Base-by-base conservation (phyloP, 805 yeast genomes). In the Starmera pachycereana region DNA sequence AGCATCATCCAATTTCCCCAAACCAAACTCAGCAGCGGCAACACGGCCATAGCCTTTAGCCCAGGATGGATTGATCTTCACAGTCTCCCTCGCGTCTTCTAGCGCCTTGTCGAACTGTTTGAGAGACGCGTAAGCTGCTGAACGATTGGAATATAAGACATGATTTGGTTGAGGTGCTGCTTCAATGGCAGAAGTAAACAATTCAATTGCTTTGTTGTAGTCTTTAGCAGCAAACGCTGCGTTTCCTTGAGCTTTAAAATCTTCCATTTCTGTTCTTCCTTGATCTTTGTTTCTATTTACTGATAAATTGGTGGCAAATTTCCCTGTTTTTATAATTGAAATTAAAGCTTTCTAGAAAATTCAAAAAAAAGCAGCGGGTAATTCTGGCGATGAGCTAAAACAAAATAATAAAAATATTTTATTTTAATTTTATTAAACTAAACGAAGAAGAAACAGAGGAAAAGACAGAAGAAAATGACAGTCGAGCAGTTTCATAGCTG, bases 1-100 rank as follows among this genome's bases (percentile, higher is more conserved):
- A 36, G 97, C 92, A 18, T 75, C 83, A 28, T 83, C 88, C 37
- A 80, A 71, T 44, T 84, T 74, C 13, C 87, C 87, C 44, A 83
- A 66, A n/a, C 98, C 98, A 53, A 71, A 81, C 37, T 81, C 76
- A 29, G 98, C 98, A 48, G 97, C 89, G 44, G 86, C 99, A 31
- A 83, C 82, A 63, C 99, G 80, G 55, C 79, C 83, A 69, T 83
- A 85, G 37, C 97, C 98, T 64, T 92, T 92, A 18, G 96, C 88
- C 97, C 97, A 92, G 3, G 81, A 49, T 12, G 88, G 80, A 48
- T 84, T 86, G 63, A 88, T 78, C 53, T 75, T 72, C 40, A 83
- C 78, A 64, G 96, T 83, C 55, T 82, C 76, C 43, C 84, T 64
- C 13, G 97, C 98, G 61, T 92, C 98, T 36, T 69, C 66, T 44